Conservation (phyloP, 2,329 filamentous ascomycete genomes). For the Fusarium drepaniforme region DNA sequence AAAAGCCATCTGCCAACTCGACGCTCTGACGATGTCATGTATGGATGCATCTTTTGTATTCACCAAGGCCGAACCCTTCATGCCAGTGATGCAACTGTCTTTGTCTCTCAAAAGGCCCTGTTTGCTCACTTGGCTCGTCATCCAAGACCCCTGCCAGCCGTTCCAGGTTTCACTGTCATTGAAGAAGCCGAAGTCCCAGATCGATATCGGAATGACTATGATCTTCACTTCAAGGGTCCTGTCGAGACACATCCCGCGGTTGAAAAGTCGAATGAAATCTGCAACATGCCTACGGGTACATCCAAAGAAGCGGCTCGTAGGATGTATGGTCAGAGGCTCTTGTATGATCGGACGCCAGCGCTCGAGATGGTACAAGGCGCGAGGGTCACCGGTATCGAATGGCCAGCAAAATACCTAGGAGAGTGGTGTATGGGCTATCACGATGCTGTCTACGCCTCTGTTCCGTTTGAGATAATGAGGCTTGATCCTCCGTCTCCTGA, state of each 20-base stretch:
- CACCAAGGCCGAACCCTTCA: slow-evolving; percentile 62
- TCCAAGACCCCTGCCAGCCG: slow-evolving; percentile 62
- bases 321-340: slow-evolving; percentile 59
- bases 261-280: slow-evolving; percentile 55
- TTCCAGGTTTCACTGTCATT: slow-evolving; percentile 62
- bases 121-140: slow-evolving; percentile 67
- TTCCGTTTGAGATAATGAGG: slow-evolving; percentile 62
- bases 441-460: slow-evolving; percentile 63
- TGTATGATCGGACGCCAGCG: slow-evolving; percentile 58
- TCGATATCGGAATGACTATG: slow-evolving; percentile 62
- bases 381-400: slow-evolving; percentile 63
- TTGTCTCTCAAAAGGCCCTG: slow-evolving; percentile 64
- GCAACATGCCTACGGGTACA: slow-evolving; percentile 57
- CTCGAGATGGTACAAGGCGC: slow-evolving; percentile 63
- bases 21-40: slow-evolving; percentile 64
- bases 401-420: slow-evolving; percentile 63
- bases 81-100: slow-evolving; percentile 68
- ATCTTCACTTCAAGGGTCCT: slow-evolving; percentile 61
- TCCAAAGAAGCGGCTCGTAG: slow-evolving; percentile 62
- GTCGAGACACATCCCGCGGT: slow-evolving; percentile 56
- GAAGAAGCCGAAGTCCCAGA: slow-evolving; percentile 57
- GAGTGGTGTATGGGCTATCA: slow-evolving; percentile 71
- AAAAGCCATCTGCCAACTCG: slow-evolving; percentile 66
- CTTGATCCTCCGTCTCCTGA: slow-evolving; percentile 60
- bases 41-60: slow-evolving; percentile 68